These are phyloP conservation scores for Chiua virens DNA, from an alignment of 768 basidiomycete genomes.

Conservation along the genomic window DNA sequence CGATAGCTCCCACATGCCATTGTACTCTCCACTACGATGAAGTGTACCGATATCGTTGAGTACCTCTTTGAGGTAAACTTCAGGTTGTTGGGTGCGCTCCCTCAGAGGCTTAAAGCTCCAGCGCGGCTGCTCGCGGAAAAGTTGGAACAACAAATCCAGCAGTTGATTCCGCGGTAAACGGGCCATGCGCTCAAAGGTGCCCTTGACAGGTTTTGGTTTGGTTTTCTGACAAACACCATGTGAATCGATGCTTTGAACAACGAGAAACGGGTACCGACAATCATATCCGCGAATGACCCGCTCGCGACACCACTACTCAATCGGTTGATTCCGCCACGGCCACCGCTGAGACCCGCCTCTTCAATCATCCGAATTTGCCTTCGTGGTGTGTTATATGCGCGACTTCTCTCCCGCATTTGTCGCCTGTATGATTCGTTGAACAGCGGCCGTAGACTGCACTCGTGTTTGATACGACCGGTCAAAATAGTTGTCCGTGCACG, in stretches of 20 bases:
- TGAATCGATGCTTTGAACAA: conserved; percentile 4
- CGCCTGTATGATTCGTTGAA: conserved; percentile 67
- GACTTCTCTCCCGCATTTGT: conserved; percentile 69
- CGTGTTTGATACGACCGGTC: conserved; percentile 79
- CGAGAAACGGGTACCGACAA: conserved; percentile 46
- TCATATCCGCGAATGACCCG: conserved; percentile 60
- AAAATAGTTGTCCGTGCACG: conserved; percentile 76
- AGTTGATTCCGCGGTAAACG: conserved; percentile 89
- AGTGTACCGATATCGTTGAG: conserved; percentile 73
- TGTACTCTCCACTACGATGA: conserved; percentile 78
- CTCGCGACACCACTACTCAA: conserved; percentile 73
- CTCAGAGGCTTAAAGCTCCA: conserved; percentile 81
- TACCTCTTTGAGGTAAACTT: conserved; percentile 83
- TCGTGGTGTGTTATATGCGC: conserved; percentile 62
- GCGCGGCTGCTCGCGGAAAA: conserved; percentile 76
- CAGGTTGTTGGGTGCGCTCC: conserved; percentile 82
- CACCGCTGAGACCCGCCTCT: conserved; percentile 65
- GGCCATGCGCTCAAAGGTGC: conserved; percentile 84
- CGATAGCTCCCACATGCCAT: conserved; percentile 79
- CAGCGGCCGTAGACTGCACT: conserved; percentile 69
- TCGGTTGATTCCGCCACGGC: conserved; percentile 72
- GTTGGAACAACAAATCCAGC: conserved; percentile 74
- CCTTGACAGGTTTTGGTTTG: conserved; percentile 66
- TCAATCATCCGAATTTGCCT: conserved; percentile 75
- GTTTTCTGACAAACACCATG: conserved; percentile 44